phyloP scores from a whole-genome alignment of 768 basidiomycete species.

The Xerocomellus intermedius region DNA sequence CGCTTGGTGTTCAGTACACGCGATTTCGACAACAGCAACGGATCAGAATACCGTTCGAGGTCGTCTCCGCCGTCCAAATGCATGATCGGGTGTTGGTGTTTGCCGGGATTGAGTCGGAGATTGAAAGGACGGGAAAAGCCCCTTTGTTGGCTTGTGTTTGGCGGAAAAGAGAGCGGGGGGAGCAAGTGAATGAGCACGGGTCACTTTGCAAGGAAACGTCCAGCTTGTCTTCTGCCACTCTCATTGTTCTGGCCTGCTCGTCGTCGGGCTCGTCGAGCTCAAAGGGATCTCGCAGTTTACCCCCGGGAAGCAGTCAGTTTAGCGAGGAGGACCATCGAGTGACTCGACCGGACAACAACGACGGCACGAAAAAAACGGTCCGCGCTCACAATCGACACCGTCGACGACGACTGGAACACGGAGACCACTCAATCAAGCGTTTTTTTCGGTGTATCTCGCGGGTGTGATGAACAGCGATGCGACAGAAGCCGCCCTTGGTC shows the following conservation, averaged over 20 bases:
- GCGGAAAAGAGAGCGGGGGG: conserved; percentile 17
- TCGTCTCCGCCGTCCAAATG: background rate
- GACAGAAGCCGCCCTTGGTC: conserved; percentile 57
- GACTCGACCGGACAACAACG: conserved; percentile 1
- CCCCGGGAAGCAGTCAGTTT: background rate
- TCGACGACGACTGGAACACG: conserved; percentile 8
- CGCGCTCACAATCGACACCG: conserved; percentile 13
- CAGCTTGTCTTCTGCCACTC: conserved; percentile 14
- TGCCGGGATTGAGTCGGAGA: conserved; percentile 18
- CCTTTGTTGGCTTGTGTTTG: conserved; percentile 32
- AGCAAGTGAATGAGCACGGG: conserved; percentile 12
- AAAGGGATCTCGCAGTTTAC: conserved; percentile 1
- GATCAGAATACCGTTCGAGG: background rate
- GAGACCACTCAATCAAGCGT: conserved; percentile 1
- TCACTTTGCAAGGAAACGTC: conserved; percentile 22
- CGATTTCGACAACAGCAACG: background rate
- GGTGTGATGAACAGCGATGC: conserved; percentile 52
- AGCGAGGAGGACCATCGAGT: conserved; percentile 6
- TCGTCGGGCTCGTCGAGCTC: conserved; percentile 20
- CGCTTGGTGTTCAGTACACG: background rate
- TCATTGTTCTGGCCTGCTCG: conserved; percentile 8
- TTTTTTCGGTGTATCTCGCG: conserved; percentile 8
- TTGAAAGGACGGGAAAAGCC: conserved; percentile 18
- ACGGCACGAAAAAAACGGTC: conserved; percentile 19
- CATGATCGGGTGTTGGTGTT: background rate